phyloP scores from a whole-genome alignment of 2,329 filamentous ascomycete species.

The Paracoccidioides brasiliensis region DNA sequence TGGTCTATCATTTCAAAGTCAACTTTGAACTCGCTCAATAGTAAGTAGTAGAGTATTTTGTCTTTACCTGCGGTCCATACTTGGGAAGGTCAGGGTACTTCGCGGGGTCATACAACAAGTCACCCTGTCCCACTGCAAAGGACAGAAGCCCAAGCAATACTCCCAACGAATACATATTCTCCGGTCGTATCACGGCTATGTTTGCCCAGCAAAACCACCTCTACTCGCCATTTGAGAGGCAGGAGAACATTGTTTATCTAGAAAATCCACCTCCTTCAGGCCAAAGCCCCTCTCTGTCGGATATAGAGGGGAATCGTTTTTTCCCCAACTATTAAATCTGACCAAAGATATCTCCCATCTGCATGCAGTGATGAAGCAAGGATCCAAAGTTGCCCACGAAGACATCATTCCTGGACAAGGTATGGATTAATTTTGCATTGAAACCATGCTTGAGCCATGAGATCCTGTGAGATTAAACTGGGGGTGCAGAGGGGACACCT shows the following conservation, averaged over 20 bases:
- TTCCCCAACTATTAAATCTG: too few relatives aligned
- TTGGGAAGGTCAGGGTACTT: background rate
- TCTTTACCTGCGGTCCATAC: constrained; percentile 3
- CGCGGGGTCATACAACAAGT: background rate
- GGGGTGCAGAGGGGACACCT: too few relatives aligned
- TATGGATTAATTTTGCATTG: too few relatives aligned
- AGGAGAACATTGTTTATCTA: background rate
- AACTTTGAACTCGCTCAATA: background rate
- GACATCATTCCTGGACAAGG: too few relatives aligned
- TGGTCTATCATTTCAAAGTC: background rate
- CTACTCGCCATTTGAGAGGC: background rate
- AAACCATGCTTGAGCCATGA: too few relatives aligned
- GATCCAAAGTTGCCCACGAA: too few relatives aligned
- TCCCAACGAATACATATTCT: background rate
- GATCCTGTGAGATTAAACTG: too few relatives aligned
- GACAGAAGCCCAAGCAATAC: background rate
- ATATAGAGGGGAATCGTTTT: too few relatives aligned
- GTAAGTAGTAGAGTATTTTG: background rate
- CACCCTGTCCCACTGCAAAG: background rate
- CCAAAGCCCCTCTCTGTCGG: too few relatives aligned
- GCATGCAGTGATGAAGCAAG: too few relatives aligned
- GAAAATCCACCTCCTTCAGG: too few relatives aligned
- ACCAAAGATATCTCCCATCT: too few relatives aligned
- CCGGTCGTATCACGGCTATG: background rate
- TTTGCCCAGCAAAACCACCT: background rate